phyloP scores from a whole-genome alignment of 805 yeast species.

The Cyberlindnera bimundalis region DNA sequence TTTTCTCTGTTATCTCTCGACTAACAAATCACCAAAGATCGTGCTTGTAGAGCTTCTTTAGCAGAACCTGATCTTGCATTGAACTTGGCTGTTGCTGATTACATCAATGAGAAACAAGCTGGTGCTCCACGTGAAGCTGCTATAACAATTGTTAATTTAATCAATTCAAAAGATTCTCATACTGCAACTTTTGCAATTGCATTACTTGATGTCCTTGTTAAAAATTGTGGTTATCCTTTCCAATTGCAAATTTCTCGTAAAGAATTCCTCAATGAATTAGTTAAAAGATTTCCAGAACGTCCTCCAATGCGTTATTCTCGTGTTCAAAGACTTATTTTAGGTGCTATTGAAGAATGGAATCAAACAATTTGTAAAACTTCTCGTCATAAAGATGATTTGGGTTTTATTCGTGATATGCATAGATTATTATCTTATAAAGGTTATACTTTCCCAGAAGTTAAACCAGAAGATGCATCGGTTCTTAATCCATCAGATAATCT shows the following conservation, averaged over 20 bases:
- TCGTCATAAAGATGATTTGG: constrained; percentile 86
- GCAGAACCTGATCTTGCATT: constrained; percentile 84
- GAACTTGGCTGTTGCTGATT: constrained; percentile 90
- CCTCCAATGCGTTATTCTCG: constrained; percentile 85
- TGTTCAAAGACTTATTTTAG: constrained; percentile 79
- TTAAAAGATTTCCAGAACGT: constrained; percentile 88
- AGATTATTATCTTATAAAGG: constrained; percentile 86
- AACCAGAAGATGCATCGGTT: constrained; percentile 88
- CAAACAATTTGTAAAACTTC: constrained; percentile 90
- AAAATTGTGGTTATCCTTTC: constrained; percentile 97
- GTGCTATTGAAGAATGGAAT: constrained; percentile 95
- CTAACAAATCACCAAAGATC: constrained; percentile 37
- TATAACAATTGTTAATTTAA: constrained; percentile 72
- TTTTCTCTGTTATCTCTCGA: too few species aligned
- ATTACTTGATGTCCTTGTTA: constrained; percentile 82
- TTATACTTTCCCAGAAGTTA: constrained; percentile 87
- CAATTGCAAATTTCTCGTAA: constrained; percentile 93
- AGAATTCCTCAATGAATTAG: constrained; percentile 91
- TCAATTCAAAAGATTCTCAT: constrained; percentile 81
- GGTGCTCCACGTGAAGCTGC: constrained; percentile 91
- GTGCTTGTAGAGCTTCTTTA: constrained; percentile 84
- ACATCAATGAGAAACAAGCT: constrained; percentile 90
- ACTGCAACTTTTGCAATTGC: constrained; percentile 81
- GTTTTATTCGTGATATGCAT: constrained; percentile 94
- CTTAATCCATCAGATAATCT: constrained; percentile 84